Evolutionary conservation across 1,139 yeast genomes (phyloP).

Genomic region (Pichia sp.): DNA sequence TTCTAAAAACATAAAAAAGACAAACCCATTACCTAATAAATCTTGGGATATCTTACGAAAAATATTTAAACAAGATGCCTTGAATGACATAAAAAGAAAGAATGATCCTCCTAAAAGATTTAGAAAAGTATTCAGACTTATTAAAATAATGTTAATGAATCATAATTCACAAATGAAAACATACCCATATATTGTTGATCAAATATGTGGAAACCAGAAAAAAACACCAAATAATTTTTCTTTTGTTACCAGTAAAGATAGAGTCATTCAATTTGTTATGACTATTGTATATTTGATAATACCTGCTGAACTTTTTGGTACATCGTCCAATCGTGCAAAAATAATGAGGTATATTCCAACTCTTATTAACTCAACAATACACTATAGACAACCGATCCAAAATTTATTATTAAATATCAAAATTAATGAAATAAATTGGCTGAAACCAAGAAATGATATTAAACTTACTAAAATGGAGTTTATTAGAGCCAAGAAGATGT

Average conservation of each 20-base stretch:
- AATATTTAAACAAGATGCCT: slow-evolving; percentile 13
- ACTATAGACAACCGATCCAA: slow-evolving; percentile 29
- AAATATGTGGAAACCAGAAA: slow-evolving; percentile 19
- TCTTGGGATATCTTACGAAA: slow-evolving; percentile 6
- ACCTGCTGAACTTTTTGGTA: slow-evolving; percentile 54
- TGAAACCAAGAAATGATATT: slow-evolving; percentile 29
- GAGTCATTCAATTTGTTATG: slow-evolving; percentile 38
- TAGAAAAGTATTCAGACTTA: slow-evolving; percentile 14
- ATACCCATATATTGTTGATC: slow-evolving; percentile 29
- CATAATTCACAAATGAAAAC: slow-evolving; percentile 25
- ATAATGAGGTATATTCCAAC: slow-evolving; percentile 36
- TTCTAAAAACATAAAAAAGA: slow-evolving; percentile 2
- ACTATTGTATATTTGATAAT: slow-evolving; percentile 42
- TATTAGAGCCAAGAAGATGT: slow-evolving; percentile 30
- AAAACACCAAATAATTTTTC: slow-evolving; percentile 19
- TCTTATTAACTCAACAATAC: slow-evolving; percentile 36
- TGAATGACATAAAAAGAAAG: background rate
- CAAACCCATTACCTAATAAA: slow-evolving; percentile 21
- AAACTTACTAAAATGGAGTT: slow-evolving; percentile 37
- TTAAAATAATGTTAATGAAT: slow-evolving; percentile 21
- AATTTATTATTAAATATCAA: slow-evolving; percentile 32
- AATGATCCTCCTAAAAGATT: slow-evolving; percentile 25
- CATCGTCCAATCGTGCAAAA: slow-evolving; percentile 39
- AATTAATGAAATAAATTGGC: slow-evolving; percentile 43
- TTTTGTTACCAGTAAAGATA: slow-evolving; percentile 25